These are phyloP conservation scores for Solanum sitiens DNA, from an alignment of 257 asterid species.

Conservation along the genomic window DNA sequence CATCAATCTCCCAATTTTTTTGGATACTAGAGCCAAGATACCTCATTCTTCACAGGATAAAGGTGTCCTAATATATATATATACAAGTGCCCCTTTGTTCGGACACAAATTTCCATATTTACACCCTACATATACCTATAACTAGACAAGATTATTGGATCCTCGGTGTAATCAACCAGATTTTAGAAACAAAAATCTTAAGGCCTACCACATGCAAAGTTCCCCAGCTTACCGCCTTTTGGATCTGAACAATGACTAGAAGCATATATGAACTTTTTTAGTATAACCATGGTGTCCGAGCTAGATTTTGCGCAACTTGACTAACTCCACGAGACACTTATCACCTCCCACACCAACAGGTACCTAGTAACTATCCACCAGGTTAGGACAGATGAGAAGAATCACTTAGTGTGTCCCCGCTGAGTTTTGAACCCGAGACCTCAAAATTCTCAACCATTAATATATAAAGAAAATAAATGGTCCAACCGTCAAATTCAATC, in stretches of 20 bases:
- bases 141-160: background rate
- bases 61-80: background rate
- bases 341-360: background rate
- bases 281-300: background rate
- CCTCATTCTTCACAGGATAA: background rate
- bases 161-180: background rate
- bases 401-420: background rate
- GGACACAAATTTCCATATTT: background rate
- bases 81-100: background rate
- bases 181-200: background rate
- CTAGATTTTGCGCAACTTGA: background rate
- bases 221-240: background rate
- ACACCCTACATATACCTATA: background rate
- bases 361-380: background rate
- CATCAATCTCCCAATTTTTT: background rate
- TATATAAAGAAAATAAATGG: background rate
- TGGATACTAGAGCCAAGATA: background rate
- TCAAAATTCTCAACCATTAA: background rate
- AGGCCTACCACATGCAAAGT: background rate
- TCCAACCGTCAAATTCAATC: background rate
- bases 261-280: background rate
- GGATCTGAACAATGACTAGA: background rate
- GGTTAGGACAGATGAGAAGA: background rate
- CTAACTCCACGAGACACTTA: background rate
- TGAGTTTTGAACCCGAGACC: background rate